Conservation (phyloP, 2,329 filamentous ascomycete genomes). For the Pseudocercospora crystallina region DNA sequence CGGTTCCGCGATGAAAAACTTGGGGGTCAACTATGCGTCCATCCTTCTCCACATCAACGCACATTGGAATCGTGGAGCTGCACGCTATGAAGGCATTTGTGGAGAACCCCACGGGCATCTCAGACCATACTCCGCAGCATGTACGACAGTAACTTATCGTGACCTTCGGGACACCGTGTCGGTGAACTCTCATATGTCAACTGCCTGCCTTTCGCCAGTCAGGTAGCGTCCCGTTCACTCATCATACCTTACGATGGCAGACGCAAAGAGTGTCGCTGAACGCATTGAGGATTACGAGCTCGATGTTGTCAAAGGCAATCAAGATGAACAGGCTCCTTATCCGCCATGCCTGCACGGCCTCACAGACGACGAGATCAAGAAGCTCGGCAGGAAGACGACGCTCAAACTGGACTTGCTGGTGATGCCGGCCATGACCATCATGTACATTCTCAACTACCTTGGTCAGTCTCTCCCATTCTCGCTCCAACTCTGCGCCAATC, state of each 20-base stretch:
- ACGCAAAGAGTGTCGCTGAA: conserved; percentile 12
- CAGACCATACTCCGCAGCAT: no score
- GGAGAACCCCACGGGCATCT: no score
- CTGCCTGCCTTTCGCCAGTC: no score
- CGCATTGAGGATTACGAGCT: conserved; percentile 17
- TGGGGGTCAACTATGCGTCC: no score
- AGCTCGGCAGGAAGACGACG: conserved; percentile 22
- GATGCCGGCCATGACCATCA: conserved; percentile 28
- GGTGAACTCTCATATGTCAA: no score
- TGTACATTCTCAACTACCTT: conserved; percentile 31
- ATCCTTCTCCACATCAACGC: no score
- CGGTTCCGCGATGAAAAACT: no score
- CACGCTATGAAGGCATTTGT: no score
- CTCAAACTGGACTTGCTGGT: conserved; percentile 27
- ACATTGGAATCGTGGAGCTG: no score
- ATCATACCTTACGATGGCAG: conserved; percentile 11
- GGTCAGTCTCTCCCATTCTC: background rate
- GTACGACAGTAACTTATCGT: no score
- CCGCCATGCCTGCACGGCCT: conserved; percentile 14
- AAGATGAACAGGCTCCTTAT: conserved; percentile 9
- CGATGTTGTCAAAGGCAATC: conserved; percentile 6
- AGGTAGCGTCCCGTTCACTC: no score
- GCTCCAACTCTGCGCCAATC: background rate
- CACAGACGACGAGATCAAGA: conserved; percentile 19
- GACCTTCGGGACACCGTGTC: no score